Evolutionary conservation across 2,329 filamentous ascomycete genomes (phyloP).

Genomic region (Torrubiellomyces zombiae): DNA sequence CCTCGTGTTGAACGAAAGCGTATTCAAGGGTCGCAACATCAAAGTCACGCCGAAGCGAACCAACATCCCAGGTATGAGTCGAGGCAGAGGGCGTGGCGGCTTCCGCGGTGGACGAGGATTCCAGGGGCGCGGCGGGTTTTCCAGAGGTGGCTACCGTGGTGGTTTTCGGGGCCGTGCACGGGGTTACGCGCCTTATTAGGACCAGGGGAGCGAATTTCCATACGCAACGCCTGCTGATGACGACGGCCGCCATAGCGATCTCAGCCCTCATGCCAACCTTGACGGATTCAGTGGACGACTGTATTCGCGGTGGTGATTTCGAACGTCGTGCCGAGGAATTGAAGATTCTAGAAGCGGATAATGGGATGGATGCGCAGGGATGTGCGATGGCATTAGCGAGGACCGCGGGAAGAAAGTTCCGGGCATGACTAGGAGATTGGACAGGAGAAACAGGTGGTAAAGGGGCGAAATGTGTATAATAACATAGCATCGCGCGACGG

Average conservation of each 20-base stretch:
- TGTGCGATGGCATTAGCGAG: too few species aligned
- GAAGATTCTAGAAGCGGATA: too few species aligned
- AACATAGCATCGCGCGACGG: too few species aligned
- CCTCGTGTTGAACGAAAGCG: constrained; percentile 86
- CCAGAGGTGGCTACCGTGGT: constrained; percentile 46
- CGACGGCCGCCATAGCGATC: constrained; percentile 5
- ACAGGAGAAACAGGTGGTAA: too few species aligned
- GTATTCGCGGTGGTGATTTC: too few species aligned
- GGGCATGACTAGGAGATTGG: too few species aligned
- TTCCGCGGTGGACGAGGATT: constrained; percentile 34
- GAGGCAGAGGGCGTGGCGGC: constrained; percentile 50
- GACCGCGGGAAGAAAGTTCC: too few species aligned
- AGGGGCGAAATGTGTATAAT: too few species aligned
- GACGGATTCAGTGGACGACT: too few species aligned
- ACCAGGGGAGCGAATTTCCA: constrained; percentile 15
- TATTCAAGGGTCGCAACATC: constrained; percentile 86
- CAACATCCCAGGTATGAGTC: constrained; percentile 86
- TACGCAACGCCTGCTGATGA: constrained; percentile 6
- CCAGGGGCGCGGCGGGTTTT: constrained; percentile 35
- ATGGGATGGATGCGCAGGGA: too few species aligned
- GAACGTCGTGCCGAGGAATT: too few species aligned
- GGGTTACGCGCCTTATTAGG: constrained; percentile 49
- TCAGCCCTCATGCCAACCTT: constrained; percentile 1
- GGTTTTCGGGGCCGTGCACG: constrained; percentile 51
- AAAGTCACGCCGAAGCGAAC: constrained; percentile 94